Conservation (phyloP, 257 asterid species). For the Osmanthus fragrans region DNA sequence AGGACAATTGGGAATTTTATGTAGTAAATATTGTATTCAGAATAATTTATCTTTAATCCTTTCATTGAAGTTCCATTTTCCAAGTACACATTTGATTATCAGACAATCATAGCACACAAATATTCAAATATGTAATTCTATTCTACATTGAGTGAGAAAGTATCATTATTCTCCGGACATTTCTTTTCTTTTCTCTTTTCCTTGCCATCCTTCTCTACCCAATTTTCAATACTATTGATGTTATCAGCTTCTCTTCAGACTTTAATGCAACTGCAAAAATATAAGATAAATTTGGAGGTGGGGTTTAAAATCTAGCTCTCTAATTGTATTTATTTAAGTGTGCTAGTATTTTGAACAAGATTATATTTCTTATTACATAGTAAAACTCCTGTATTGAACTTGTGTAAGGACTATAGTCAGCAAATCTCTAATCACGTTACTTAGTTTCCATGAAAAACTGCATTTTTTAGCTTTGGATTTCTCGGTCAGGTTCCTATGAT, state of each 20-base stretch:
- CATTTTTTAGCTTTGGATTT: neutral
- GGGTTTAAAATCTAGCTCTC: neutral
- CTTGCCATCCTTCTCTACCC: neutral
- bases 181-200: neutral
- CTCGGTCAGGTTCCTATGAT: neutral
- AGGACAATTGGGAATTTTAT: neutral
- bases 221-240: neutral
- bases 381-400: neutral
- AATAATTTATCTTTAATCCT: neutral
- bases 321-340: neutral
- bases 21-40: neutral
- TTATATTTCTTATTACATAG: neutral
- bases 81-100: neutral
- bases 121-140: neutral
- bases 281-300: neutral
- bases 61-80: neutral
- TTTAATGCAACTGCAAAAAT: neutral
- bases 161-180: neutral
- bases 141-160: neutral
- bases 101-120: neutral
- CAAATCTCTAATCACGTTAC: neutral
- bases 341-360: neutral
- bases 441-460: neutral
- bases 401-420: neutral
- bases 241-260: neutral